Conservation (phyloP, 2,329 filamentous ascomycete genomes). For the Cladosporium sp. region DNA sequence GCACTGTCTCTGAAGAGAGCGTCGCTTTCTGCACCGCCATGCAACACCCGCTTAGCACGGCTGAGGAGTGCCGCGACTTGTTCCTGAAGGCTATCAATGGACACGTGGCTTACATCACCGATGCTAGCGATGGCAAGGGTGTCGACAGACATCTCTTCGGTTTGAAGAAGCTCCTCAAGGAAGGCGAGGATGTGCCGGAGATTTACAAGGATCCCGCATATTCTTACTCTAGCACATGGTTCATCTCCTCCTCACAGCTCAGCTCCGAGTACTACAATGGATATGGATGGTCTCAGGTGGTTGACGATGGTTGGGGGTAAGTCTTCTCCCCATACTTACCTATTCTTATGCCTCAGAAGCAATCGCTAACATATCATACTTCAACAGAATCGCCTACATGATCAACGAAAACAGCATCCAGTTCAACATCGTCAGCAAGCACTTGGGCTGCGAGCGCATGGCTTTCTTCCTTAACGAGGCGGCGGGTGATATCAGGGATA, state of each 20-base stretch:
- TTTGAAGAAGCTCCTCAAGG: constrained; percentile 80
- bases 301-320: constrained; percentile 83
- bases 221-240: constrained; percentile 82
- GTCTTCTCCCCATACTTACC: constrained; percentile 15
- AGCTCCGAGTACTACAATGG: constrained; percentile 98
- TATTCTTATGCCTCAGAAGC: too few species aligned
- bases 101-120: constrained; percentile 85
- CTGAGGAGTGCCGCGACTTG: constrained; percentile 64
- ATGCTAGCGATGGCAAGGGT: constrained; percentile 86
- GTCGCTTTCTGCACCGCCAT: constrained; percentile 88
- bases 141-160: constrained; percentile 97
- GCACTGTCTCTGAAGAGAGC: constrained; percentile 83
- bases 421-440: constrained; percentile 97
- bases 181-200: constrained; percentile 74
- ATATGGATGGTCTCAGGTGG: constrained; percentile 97
- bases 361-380: constrained; percentile 19
- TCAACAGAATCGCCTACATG: constrained; percentile 80
- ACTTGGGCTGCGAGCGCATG: constrained; percentile 85
- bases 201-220: constrained; percentile 87
- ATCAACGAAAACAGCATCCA: constrained; percentile 99
- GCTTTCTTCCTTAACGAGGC: constrained; percentile 95
- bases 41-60: constrained; percentile 61
- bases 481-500: constrained; percentile 79
- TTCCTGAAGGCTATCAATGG: constrained; percentile 78
- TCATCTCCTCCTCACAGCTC: constrained; percentile 80